Evolutionary conservation across 2,329 filamentous ascomycete genomes (phyloP).

Genomic region (Cladosporium cucumerinum): DNA sequence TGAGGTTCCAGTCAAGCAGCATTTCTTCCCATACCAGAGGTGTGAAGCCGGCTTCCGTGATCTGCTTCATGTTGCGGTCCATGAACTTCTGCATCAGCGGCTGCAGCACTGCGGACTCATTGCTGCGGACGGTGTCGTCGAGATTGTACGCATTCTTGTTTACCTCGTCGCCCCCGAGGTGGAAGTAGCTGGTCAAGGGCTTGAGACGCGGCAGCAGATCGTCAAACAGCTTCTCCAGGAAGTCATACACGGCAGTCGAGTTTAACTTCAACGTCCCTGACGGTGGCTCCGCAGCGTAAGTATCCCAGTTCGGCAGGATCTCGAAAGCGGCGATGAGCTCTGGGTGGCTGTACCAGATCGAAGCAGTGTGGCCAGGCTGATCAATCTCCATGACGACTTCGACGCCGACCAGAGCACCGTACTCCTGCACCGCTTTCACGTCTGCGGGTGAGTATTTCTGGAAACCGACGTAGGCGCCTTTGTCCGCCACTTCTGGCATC

Average conservation of each 20-base stretch:
- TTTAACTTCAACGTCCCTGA: conserved; percentile 72
- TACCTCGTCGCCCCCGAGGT: conserved; percentile 84
- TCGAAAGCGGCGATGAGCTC: conserved; percentile 67
- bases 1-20: conserved; percentile 73
- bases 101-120: conserved; percentile 60
- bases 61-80: conserved; percentile 63
- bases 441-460: conserved; percentile 66
- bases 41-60: conserved; percentile 61
- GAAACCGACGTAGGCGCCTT: conserved; percentile 68
- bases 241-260: conserved; percentile 63
- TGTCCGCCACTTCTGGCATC: conserved; percentile 66
- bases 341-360: conserved; percentile 63
- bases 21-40: conserved; percentile 90
- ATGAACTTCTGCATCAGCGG: conserved; percentile 78
- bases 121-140: conserved; percentile 69
- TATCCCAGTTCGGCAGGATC: conserved; percentile 51
- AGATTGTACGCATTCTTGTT: conserved; percentile 71
- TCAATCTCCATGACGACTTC: conserved; percentile 74
- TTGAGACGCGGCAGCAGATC: conserved; percentile 71
- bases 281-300: conserved; percentile 54
- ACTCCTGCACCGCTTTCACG: conserved; percentile 64
- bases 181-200: conserved; percentile 72
- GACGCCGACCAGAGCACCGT: conserved; percentile 66
- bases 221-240: conserved; percentile 68
- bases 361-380: conserved; percentile 74